These are phyloP conservation scores for Phytophthora lateralis DNA, from an alignment of 352 stramenopile species.

Conservation along the genomic window DNA sequence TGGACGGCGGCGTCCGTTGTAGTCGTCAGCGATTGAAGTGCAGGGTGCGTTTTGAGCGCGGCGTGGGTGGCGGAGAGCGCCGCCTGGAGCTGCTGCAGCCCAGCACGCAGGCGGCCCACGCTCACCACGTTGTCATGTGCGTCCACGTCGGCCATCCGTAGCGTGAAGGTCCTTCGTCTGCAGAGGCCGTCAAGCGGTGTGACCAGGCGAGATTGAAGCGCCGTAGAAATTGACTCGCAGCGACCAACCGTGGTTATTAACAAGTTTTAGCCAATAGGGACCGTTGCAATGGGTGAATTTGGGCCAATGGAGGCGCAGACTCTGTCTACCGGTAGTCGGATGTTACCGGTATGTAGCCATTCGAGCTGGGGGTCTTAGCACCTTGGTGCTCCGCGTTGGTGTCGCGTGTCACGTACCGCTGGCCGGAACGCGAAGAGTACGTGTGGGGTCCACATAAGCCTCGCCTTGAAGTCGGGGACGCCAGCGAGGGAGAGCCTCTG, in stretches of 20 bases:
- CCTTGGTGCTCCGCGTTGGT: no score
- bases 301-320: no score
- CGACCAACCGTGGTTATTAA: neutral
- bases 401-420: no score
- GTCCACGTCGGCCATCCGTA: neutral
- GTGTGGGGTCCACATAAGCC: no score
- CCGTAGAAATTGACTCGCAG: neutral
- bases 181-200: neutral
- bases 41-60: conserved; percentile 37
- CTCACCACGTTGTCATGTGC: conserved; percentile 17
- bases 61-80: neutral
- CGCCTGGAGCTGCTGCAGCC: conserved; percentile 26
- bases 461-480: no score
- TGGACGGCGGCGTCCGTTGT: conserved; percentile 18
- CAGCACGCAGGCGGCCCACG: conserved; percentile 19
- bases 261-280: no score
- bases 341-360: no score
- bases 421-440: no score
- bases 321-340: no score
- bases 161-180: neutral
- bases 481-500: no score
- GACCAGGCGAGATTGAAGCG: neutral
- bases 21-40: conserved; percentile 31
- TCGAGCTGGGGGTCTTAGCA: no score
- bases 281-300: no score